These are phyloP conservation scores for Eimeria tenella DNA, from an alignment of 169 alveolate species.

Conservation along the genomic window DNA sequence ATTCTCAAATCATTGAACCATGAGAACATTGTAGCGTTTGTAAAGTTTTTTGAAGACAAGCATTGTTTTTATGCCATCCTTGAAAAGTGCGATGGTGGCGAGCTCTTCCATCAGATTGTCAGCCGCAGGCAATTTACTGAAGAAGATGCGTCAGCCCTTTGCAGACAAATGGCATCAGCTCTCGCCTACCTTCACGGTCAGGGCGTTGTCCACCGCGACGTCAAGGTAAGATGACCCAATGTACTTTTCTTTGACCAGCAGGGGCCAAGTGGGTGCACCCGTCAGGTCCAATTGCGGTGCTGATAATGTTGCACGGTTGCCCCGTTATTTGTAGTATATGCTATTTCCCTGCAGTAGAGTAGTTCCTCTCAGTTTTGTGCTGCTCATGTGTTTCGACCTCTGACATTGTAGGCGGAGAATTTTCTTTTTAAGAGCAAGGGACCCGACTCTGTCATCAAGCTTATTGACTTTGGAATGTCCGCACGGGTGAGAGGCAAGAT, in stretches of 20 bases:
- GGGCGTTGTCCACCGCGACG: constrained; percentile 88
- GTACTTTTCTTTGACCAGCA: neutral
- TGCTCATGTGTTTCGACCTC: neutral
- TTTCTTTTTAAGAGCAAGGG: constrained; percentile 78
- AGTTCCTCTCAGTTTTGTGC: neutral
- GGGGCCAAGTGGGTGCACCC: neutral
- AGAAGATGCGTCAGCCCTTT: constrained; percentile 81
- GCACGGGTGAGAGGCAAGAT: constrained; percentile 75
- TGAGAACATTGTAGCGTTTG: constrained; percentile 70
- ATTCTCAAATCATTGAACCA: constrained; percentile 84
- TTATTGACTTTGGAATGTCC: constrained; percentile 87
- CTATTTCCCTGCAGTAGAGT: neutral
- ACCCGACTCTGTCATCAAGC: constrained; percentile 77
- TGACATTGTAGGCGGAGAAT: constrained; percentile 71
- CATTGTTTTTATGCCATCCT: constrained; percentile 81
- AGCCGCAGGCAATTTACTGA: constrained; percentile 83
- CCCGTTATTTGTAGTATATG: neutral
- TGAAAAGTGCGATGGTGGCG: constrained; percentile 90
- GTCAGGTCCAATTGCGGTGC: neutral
- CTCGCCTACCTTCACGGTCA: constrained; percentile 84
- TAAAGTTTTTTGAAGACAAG: constrained; percentile 88
- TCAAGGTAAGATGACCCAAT: constrained; percentile 79
- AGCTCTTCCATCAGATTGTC: constrained; percentile 85
- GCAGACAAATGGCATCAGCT: constrained; percentile 85
- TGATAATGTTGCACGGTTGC: neutral